These are phyloP conservation scores for Ascochyta koolunga DNA, from an alignment of 2,329 filamentous ascomycete species.

Conservation along the genomic window DNA sequence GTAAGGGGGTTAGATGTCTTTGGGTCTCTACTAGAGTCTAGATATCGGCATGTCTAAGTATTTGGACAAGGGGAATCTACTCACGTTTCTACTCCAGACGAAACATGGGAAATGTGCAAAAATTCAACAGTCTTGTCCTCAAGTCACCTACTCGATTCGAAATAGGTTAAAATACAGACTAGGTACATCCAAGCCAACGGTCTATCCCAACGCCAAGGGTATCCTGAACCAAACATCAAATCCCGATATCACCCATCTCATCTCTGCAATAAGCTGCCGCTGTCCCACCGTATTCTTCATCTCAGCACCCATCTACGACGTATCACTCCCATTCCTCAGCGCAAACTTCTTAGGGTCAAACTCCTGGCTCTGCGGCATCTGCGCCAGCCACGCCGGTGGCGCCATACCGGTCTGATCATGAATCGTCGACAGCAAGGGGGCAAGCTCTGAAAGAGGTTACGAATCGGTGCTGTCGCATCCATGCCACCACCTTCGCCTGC, in stretches of 20 bases:
- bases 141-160: too few relatives aligned
- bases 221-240: background rate
- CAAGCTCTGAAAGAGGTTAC: constrained; percentile 83
- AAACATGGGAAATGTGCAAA: too few relatives aligned
- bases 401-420: constrained; percentile 87
- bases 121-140: too few relatives aligned
- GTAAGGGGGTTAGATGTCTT: too few relatives aligned
- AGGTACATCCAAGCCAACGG: background rate
- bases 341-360: constrained; percentile 27
- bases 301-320: background rate
- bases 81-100: too few relatives aligned
- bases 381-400: constrained; percentile 73
- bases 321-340: constrained; percentile 37
- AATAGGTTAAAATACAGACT: background rate
- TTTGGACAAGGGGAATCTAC: too few relatives aligned
- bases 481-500: constrained; percentile 51
- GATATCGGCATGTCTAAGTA: too few relatives aligned
- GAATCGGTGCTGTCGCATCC: constrained; percentile 68
- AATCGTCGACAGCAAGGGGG: constrained; percentile 85
- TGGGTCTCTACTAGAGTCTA: too few relatives aligned
- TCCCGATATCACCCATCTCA: background rate
- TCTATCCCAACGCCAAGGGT: background rate
- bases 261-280: background rate
- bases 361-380: constrained; percentile 53
- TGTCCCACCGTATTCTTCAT: background rate